Evolutionary conservation across 805 yeast species (phyloP).

Genomic region (Teunomyces funiuensis): DNA sequence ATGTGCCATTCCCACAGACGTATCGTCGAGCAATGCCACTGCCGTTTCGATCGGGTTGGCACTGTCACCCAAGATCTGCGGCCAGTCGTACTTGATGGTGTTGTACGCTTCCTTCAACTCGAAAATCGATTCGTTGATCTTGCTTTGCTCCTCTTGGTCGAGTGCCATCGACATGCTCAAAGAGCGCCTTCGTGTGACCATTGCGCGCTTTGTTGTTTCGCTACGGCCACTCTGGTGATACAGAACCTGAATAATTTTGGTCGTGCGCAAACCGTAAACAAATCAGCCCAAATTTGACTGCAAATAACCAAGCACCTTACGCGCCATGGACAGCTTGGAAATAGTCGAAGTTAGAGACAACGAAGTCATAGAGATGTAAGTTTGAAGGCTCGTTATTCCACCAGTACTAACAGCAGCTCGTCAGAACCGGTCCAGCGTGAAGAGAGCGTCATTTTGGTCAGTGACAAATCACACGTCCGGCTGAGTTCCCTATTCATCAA

Average conservation of each 20-base stretch:
- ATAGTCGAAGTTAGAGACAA: conserved; percentile 14
- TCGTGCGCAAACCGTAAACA: neutral
- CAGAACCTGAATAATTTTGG: neutral
- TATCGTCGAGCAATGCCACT: conserved; percentile 74
- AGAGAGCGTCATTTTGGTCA: neutral
- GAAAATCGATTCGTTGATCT: conserved; percentile 26
- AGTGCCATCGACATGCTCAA: conserved; percentile 6
- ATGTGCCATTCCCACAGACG: conserved; percentile 89
- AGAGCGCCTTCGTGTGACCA: conserved; percentile 5
- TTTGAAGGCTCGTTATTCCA: conserved; percentile 3
- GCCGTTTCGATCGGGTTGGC: conserved; percentile 86
- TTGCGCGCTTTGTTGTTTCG: no score
- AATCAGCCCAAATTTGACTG: neutral
- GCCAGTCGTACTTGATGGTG: conserved; percentile 45
- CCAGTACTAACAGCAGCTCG: conserved; percentile 3
- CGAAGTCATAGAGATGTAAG: conserved; percentile 24
- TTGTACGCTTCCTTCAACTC: conserved; percentile 37
- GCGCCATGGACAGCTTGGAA: conserved; percentile 12
- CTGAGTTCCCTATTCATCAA: neutral
- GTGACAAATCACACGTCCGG: neutral
- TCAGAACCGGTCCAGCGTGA: conserved; percentile 2
- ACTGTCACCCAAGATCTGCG: conserved; percentile 41
- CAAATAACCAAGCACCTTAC: neutral
- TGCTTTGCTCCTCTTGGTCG: neutral
- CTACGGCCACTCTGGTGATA: no score